phyloP scores from a whole-genome alignment of 2,329 filamentous ascomycete genomes.

The Stachybotrys echinatus region DNA sequence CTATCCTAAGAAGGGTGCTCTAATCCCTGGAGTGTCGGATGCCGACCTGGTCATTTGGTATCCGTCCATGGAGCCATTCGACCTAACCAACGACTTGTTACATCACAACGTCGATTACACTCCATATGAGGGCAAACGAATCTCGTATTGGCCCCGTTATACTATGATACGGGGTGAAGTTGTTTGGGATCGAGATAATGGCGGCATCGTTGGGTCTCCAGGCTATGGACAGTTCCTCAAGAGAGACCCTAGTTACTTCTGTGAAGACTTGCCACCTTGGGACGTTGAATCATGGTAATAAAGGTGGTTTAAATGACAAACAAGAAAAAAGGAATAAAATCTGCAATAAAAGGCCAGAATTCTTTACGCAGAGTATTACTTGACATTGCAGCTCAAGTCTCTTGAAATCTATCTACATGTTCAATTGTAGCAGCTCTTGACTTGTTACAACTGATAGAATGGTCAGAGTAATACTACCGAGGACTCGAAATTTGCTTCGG shows the following conservation, averaged over 20 bases:
- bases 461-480: too few species aligned
- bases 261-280: neutral
- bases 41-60: slow-evolving; percentile 57
- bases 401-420: too few species aligned
- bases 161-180: slow-evolving; percentile 54
- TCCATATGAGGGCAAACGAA: slow-evolving; percentile 51
- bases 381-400: too few species aligned
- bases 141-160: slow-evolving; percentile 57
- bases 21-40: slow-evolving; percentile 45
- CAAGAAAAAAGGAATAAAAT: too few species aligned
- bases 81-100: slow-evolving; percentile 45
- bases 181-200: slow-evolving; percentile 51
- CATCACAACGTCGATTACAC: slow-evolving; percentile 61
- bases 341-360: too few species aligned
- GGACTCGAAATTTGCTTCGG: too few species aligned
- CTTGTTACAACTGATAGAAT: too few species aligned
- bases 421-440: too few species aligned
- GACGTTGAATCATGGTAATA: neutral
- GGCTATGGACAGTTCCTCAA: slow-evolving; percentile 44
- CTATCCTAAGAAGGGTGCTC: slow-evolving; percentile 5
- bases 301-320: slow-evolving; percentile 17
- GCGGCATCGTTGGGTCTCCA: slow-evolving; percentile 41
- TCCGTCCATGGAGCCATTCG: slow-evolving; percentile 24
- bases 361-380: too few species aligned
- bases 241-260: slow-evolving; percentile 14